Conservation (phyloP, 805 yeast genomes). For the Candida silvicultrix region DNA sequence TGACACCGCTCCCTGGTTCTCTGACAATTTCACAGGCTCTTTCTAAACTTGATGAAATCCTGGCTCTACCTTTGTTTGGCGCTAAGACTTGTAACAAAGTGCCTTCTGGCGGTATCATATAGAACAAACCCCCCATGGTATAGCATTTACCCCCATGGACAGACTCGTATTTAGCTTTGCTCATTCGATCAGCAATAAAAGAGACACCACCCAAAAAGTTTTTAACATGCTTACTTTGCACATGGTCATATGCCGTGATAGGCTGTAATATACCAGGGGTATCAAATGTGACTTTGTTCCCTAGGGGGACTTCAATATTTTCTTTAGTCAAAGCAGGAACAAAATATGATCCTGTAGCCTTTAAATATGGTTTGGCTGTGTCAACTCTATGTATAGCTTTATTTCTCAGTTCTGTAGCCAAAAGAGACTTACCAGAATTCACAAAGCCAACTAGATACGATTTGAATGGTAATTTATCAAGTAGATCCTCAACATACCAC, state of each 20-base stretch:
- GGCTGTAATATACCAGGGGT: constrained; percentile 32
- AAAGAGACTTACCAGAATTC: constrained; percentile 64
- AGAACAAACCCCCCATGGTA: constrained; percentile 58
- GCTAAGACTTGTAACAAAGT: constrained; percentile 43
- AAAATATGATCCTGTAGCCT: constrained; percentile 30
- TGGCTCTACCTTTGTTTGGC: constrained; percentile 30
- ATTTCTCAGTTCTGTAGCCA: constrained; percentile 43
- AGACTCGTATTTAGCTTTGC: constrained; percentile 25
- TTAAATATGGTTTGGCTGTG: constrained; percentile 8
- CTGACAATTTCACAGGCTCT: constrained; percentile 26
- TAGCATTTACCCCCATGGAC: constrained; percentile 38
- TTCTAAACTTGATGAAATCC: constrained; percentile 24
- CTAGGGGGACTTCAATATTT: constrained; percentile 32
- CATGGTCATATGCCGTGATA: constrained; percentile 20
- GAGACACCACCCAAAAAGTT: constrained; percentile 26
- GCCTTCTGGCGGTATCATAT: constrained; percentile 45
- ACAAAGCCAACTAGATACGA: constrained; percentile 58
- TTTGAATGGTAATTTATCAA: constrained; percentile 28
- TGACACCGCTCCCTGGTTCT: constrained; percentile 17
- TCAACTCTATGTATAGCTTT: constrained; percentile 3
- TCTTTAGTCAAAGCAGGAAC: constrained; percentile 72
- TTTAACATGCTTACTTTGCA: constrained; percentile 24
- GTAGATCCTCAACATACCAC: constrained; percentile 44
- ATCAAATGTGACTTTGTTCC: constrained; percentile 26
- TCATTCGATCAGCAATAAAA: constrained; percentile 23